phyloP scores from a whole-genome alignment of 73 alveolate genomes.

The Durusdinium trenchii region DNA sequence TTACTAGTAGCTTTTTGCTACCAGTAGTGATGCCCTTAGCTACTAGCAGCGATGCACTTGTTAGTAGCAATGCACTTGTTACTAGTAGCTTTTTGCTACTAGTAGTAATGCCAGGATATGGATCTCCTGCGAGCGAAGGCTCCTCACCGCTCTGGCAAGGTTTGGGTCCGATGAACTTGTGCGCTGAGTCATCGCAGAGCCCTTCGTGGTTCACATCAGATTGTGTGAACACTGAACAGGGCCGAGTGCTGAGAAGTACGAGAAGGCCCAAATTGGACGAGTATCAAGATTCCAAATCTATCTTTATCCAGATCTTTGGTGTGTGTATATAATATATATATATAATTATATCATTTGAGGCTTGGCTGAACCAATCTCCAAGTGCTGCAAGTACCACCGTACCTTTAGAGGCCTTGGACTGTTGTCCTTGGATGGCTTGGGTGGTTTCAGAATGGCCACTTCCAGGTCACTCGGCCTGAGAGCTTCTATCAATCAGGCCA shows the following conservation, averaged over 20 bases:
- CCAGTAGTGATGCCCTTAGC: too few relatives aligned
- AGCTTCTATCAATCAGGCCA: too few relatives aligned
- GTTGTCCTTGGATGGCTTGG: too few relatives aligned
- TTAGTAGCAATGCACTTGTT: too few relatives aligned
- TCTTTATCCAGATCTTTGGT: background rate
- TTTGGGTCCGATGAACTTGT: background rate
- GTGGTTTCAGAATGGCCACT: background rate
- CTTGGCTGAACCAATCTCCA: conserved; percentile 22
- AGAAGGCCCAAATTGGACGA: too few relatives aligned
- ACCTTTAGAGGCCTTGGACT: background rate
- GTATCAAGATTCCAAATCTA: background rate
- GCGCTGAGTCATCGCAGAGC: too few relatives aligned
- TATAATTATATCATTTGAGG: background rate
- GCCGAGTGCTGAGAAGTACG: too few relatives aligned
- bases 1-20: too few relatives aligned
- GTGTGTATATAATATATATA: background rate
- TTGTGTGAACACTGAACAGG: too few relatives aligned
- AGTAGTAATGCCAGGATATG: background rate
- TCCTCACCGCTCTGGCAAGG: conserved; percentile 18
- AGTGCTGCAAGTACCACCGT: conserved; percentile 41
- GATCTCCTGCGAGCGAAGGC: background rate
- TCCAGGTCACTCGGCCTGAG: background rate
- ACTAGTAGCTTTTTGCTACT: background rate
- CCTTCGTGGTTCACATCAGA: too few relatives aligned
- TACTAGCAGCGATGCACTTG: too few relatives aligned